Conservation (phyloP, 2,329 filamentous ascomycete species). For the Fusarium coicis region DNA sequence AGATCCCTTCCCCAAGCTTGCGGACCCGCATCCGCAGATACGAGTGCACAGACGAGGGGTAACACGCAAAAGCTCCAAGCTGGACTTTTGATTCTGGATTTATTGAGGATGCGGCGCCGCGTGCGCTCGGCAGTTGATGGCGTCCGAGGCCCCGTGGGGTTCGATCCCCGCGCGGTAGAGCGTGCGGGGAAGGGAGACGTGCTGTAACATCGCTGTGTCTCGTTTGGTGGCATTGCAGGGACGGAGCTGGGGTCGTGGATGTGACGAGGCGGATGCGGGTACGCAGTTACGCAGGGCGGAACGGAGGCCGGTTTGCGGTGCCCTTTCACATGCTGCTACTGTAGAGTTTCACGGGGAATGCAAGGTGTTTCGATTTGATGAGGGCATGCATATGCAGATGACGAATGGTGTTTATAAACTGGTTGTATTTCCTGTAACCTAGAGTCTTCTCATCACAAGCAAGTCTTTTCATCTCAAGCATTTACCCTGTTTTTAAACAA, state of each 20-base stretch:
- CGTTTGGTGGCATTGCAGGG: not conserved
- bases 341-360: not conserved
- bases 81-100: not conserved
- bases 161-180: not conserved
- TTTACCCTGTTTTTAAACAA: not conserved
- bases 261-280: not conserved
- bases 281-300: slow-evolving; percentile 12
- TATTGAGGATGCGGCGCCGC: slow-evolving; percentile 7
- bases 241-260: not conserved
- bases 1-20: not conserved
- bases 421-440: not conserved
- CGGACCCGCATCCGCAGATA: slow-evolving; percentile 33
- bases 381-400: not conserved
- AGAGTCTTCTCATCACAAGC: not conserved
- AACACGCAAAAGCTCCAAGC: not conserved
- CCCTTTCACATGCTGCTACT: not conserved
- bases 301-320: not conserved
- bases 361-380: not conserved
- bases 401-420: not conserved
- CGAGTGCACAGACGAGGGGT: not conserved
- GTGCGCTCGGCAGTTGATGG: slow-evolving; percentile 24
- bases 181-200: not conserved
- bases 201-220: not conserved
- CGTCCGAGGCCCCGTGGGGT: not conserved
- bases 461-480: not conserved